Percentiles rank a stretch among this genome's conserved stretches.
phyloP scores from a whole-genome alignment of 495 filamentous ascomycete genomes.

The Penicillium crystallinum region DNA sequence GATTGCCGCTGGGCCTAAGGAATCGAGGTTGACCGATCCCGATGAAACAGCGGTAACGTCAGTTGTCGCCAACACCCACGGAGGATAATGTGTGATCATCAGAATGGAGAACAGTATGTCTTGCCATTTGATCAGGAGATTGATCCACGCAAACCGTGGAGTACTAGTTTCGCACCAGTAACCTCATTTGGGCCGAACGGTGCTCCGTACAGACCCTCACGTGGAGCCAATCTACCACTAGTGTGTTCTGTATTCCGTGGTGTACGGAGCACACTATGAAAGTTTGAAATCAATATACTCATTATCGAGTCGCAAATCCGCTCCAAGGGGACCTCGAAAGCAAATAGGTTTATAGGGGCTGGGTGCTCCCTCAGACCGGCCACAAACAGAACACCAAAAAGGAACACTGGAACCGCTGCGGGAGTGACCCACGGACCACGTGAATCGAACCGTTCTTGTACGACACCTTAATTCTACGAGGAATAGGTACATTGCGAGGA shows the following conservation, averaged over 20 bases:
- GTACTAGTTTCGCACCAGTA: background rate
- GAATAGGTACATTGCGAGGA: too few species aligned
- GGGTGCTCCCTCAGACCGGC: background rate
- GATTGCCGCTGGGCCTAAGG: background rate
- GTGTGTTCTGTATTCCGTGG: background rate
- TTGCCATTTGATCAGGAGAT: background rate
- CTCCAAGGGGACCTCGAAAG: too few species aligned
- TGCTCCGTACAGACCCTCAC: background rate
- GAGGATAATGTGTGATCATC: background rate
- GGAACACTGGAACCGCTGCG: background rate
- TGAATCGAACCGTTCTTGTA: slow-evolving; percentile 2
- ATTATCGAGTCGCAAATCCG: background rate
- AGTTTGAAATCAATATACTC: background rate
- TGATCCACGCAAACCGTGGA: background rate
- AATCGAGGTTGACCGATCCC: background rate
- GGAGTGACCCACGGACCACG: background rate
- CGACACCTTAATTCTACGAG: background rate
- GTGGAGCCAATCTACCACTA: slow-evolving; percentile 1
- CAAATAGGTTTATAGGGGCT: background rate
- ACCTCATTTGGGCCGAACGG: background rate
- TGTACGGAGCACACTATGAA: too few species aligned
- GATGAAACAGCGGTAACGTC: background rate
- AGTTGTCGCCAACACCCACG: background rate
- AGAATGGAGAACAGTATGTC: background rate
- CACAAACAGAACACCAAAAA: background rate